phyloP scores from a whole-genome alignment of 2,329 filamentous ascomycete genomes.

The Dactylellina drechsleri region DNA sequence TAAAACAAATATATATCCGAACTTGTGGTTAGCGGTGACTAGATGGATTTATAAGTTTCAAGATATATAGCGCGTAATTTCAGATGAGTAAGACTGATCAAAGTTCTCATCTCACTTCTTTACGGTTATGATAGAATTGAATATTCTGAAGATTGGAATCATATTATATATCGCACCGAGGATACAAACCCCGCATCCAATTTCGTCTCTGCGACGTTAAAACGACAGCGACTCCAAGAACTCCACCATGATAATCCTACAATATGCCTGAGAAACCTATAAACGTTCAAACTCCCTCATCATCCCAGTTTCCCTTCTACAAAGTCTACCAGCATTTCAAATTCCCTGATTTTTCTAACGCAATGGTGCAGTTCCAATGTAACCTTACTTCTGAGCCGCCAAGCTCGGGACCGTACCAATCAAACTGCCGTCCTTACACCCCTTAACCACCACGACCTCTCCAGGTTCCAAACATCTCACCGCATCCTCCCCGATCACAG shows the following conservation, averaged over 20 bases:
- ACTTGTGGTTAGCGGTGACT: no score
- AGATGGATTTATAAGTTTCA: no score
- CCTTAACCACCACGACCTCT: conserved; percentile 50
- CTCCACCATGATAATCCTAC: conserved; percentile 6
- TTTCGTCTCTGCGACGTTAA: background rate
- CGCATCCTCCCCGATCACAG: conserved; percentile 35
- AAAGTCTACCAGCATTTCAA: background rate
- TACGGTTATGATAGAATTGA: no score
- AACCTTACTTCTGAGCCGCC: background rate
- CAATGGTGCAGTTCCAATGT: background rate
- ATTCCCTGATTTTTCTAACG: background rate
- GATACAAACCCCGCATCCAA: background rate
- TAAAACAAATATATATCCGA: no score
- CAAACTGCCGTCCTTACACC: conserved; percentile 31
- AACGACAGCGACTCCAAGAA: background rate
- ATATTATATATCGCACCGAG: no score
- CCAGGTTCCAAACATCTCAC: conserved; percentile 40
- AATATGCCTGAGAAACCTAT: background rate
- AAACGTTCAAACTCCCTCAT: background rate
- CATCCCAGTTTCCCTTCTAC: background rate
- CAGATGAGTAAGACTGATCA: no score
- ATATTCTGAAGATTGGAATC: no score
- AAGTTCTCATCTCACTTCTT: no score
- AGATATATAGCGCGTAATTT: no score
- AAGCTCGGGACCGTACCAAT: conserved; percentile 43